phyloP scores from a whole-genome alignment of 1,284 basidiomycete genomes.

The Inonotus hispidus region DNA sequence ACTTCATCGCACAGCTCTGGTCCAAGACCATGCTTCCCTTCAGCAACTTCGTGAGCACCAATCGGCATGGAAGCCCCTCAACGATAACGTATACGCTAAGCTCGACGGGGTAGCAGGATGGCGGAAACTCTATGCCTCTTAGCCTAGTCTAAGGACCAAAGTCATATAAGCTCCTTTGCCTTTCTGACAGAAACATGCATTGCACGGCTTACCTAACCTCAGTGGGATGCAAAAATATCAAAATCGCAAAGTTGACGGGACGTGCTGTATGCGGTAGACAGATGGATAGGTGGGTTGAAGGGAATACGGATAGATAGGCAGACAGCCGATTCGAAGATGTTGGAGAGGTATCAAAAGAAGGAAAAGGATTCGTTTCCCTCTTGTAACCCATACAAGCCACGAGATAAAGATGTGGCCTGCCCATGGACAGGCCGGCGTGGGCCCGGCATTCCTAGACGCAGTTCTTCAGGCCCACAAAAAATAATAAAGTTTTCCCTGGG shows the following conservation, averaged over 20 bases:
- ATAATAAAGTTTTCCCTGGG: too few relatives aligned
- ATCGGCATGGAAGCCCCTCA: neutral
- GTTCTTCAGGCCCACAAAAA: neutral
- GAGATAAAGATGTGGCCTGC: neutral
- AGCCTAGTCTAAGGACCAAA: neutral
- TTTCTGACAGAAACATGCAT: neutral
- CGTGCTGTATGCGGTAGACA: neutral
- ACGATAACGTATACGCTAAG: neutral
- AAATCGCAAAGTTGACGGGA: neutral
- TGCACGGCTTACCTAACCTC: neutral
- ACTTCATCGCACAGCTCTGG: neutral
- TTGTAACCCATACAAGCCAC: neutral
- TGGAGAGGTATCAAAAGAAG: neutral
- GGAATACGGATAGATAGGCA: neutral
- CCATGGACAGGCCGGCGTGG: neutral
- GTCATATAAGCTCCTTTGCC: slow-evolving; percentile 2
- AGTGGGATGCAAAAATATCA: neutral
- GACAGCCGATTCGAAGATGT: neutral
- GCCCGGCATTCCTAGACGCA: neutral
- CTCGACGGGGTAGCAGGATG: too few relatives aligned
- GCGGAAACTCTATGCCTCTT: too few relatives aligned
- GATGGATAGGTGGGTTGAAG: neutral
- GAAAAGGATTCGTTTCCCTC: too few relatives aligned
- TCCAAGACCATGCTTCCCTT: neutral
- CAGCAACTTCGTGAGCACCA: neutral